A percentile compares a stretch with the other conserved stretches of the same genome.
These are phyloP conservation scores for Ganoderma lingzhi DNA, from an alignment of 1,284 basidiomycete genomes.

Conservation along the genomic window DNA sequence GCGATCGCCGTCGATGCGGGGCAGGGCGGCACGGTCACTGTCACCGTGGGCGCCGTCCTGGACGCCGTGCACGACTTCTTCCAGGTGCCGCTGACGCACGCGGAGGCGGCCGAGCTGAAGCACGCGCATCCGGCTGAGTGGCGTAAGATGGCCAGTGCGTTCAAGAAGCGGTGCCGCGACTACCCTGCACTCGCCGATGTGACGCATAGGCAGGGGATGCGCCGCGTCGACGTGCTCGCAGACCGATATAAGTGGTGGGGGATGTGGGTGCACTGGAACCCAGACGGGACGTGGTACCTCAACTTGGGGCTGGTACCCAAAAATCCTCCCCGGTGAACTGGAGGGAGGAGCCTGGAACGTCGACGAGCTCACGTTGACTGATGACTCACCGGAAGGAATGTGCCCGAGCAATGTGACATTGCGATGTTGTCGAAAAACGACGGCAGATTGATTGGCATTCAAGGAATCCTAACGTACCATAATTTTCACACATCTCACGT, in stretches of 20 bases:
- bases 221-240: constrained; percentile 48
- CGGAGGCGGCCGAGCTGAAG: constrained; percentile 41
- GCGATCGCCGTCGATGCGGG: constrained; percentile 41
- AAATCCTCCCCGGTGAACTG: neutral
- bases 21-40: constrained; percentile 33
- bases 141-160: constrained; percentile 38
- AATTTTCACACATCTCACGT: neutral
- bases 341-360: neutral
- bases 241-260: constrained; percentile 46
- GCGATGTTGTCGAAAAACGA: neutral
- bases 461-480: neutral
- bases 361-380: too few species aligned
- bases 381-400: neutral
- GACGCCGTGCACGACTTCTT: constrained; percentile 46
- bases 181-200: constrained; percentile 40
- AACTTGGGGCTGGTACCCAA: constrained; percentile 37
- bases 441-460: neutral
- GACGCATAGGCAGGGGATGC: constrained; percentile 45
- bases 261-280: constrained; percentile 41
- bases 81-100: constrained; percentile 41
- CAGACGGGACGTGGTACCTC: constrained; percentile 43
- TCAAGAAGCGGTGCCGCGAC: constrained; percentile 31
- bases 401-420: neutral
- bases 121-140: constrained; percentile 35
- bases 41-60: constrained; percentile 47